A percentile compares a stretch with the other conserved stretches of the same genome.
phyloP scores from a whole-genome alignment of 441 rosid species.

The Kokia cookei region DNA sequence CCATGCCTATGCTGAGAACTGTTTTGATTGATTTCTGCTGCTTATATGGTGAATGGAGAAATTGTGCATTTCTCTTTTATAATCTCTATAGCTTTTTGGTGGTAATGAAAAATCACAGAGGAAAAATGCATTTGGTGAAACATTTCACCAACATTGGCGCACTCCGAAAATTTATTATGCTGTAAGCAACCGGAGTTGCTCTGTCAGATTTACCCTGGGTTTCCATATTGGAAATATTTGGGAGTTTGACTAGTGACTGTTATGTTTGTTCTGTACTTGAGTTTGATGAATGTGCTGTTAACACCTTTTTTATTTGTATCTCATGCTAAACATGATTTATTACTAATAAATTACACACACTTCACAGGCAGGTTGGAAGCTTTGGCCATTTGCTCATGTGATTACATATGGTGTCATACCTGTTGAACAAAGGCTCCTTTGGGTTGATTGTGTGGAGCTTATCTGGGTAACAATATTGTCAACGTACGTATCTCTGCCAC shows the following conservation, averaged over 20 bases:
- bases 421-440: constrained; percentile 68
- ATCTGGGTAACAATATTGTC: constrained; percentile 84
- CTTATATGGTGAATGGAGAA: background rate
- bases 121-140: background rate
- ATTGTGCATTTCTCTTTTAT: background rate
- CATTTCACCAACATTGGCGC: background rate
- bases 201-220: background rate
- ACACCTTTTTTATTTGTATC: background rate
- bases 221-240: background rate
- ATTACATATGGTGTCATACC: constrained; percentile 76
- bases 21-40: background rate
- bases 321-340: background rate
- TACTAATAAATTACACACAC: constrained; percentile 2
- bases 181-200: background rate
- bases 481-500: constrained; percentile 38
- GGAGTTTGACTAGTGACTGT: background rate
- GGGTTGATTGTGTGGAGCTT: constrained; percentile 93
- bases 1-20: background rate
- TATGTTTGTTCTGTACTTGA: background rate
- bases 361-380: constrained; percentile 88
- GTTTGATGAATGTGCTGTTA: background rate
- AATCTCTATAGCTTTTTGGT: background rate
- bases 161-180: background rate
- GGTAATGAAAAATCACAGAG: background rate
- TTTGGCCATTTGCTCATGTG: constrained; percentile 93